Evolutionary conservation across 1,284 basidiomycete genomes (phyloP).

Genomic region (Meira nashicola): DNA sequence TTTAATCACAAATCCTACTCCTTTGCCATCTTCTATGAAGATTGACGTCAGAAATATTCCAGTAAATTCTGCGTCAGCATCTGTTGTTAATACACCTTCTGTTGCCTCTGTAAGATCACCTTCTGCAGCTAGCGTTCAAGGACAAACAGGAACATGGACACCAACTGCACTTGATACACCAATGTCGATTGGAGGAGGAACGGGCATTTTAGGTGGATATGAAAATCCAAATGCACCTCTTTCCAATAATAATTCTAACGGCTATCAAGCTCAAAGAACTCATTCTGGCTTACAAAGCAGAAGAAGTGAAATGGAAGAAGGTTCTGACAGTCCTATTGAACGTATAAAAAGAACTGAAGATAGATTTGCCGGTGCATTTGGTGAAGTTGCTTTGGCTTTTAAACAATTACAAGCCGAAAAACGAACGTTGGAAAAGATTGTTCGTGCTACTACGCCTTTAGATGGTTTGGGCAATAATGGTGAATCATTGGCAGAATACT

Average conservation of each 20-base stretch:
- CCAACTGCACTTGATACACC: conserved; percentile 1
- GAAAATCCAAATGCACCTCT: background rate
- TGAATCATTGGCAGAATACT: conserved; percentile 26
- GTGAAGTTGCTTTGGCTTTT: conserved; percentile 35
- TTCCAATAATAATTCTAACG: conserved; percentile 11
- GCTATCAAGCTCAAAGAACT: background rate
- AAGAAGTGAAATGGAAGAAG: conserved; percentile 24
- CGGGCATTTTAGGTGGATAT: conserved; percentile 14
- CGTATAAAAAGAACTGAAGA: conserved; percentile 31
- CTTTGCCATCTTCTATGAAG: no score
- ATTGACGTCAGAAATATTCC: no score
- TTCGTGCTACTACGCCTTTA: conserved; percentile 41
- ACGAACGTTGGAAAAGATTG: conserved; percentile 31
- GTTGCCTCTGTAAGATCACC: background rate
- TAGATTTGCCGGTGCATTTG: conserved; percentile 36
- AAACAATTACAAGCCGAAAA: conserved; percentile 44
- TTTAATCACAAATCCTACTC: no score
- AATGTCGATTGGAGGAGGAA: conserved; percentile 4
- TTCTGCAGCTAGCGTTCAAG: background rate
- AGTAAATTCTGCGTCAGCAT: no score
- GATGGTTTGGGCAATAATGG: conserved; percentile 21
- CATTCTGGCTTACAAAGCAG: conserved; percentile 18
- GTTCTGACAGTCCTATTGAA: conserved; percentile 17
- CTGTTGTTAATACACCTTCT: no score
- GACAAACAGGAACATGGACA: background rate